Evolutionary conservation across 2,329 filamentous ascomycete genomes (phyloP), one percentile per base, ranked within the genome.

Genomic region (Lachnellula hyalina): DNA sequence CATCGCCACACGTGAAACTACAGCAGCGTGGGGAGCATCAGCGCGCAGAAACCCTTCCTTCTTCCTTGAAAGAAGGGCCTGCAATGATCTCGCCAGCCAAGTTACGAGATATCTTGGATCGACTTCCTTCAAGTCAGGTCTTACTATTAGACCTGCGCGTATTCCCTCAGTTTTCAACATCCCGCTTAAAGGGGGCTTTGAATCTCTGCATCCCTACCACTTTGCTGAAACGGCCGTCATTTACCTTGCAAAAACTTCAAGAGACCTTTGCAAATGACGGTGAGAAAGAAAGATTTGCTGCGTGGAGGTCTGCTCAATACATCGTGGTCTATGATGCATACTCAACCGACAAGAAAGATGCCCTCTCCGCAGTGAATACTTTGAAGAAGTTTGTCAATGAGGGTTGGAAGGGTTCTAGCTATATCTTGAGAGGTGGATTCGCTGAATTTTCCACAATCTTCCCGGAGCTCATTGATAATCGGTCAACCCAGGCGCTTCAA

Each of bases 191-290:
- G 49, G 86, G 86, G n/a, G 90, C 93, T 0, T 74, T 99, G 34
- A 97, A 95, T 68, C 76, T 99, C 5, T 97, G 94, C 68, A 96
- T 97, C 57, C 94, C 94, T 0, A 97, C 94, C 0, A 97, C 93
- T 0, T 75, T 99, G 14, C 74, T 99, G 17, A 97, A 97, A 72
- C 81, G 94, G 49, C 86, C 90, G 0, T 95, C 91, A 0, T 97
- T 95, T 72, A 93, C 93, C 63, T 81, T 96, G 12, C 80, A 91
- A 59, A 96, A 95, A 68, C 76, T 99, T 34, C 84, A 89, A 61
- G 87, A 92, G 58, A 96, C 90, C 0, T 95, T 99, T 68, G 87
- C 89, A 57, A 81, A 80, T 14, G 81, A 86, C 6, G 73, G 77
- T 2, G 86, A 93, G 55, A 85, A 86, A 61, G 77, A 77, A 9